Base-by-base conservation (phyloP, 108 stramenopile species). In the Parmales sp. region DNA sequence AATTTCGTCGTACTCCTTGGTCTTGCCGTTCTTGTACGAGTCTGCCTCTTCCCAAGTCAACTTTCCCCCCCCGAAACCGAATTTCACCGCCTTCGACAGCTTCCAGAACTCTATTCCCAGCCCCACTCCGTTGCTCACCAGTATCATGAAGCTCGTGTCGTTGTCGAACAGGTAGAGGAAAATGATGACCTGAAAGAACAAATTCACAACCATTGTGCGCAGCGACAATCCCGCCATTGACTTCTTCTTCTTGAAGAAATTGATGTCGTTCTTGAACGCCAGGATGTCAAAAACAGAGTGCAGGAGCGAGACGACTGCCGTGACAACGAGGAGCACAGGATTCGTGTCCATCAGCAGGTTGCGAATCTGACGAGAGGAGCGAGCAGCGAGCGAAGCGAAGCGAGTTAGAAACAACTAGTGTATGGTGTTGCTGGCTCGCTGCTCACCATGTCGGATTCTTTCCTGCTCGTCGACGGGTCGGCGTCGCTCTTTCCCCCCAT, bases 201-300 rank as follows among this genome's bases (percentile, higher is more conserved):
- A 29, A 73, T 90, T 88, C 18, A 88, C 82, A 44, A 82, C 68
- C 80, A 91, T 83, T 28, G 78, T 66, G 37, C 84, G 76, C 25
- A 88, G 63, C 39, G 78, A 78, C 18, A 93, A 51, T 7, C 92
- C 92, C 63, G 83, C 86, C 80, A 88, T 76, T 20, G 71, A 82
- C 68, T 89, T 87, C 29, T 87, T 84, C 19, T 78, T 72, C 67
- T 83, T 78, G 86, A 88, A 93, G 65, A 93, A 93, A 25, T 60
- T 73, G 41, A 93, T 83, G 79, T 93, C 90, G 51, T 85, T 88
- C 60, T 82, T 83, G 79, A 93, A 91, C 28, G 91, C 91, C 34
- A 91, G 75, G 6, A 84, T 63, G 63, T 91, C 90, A 74, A 93
- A 90, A 2, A 91, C 54, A 18, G 81, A 77, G 71, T 93, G 92